These are phyloP conservation scores for Russula sp. DNA, from an alignment of 768 basidiomycete species.

Conservation along the genomic window DNA sequence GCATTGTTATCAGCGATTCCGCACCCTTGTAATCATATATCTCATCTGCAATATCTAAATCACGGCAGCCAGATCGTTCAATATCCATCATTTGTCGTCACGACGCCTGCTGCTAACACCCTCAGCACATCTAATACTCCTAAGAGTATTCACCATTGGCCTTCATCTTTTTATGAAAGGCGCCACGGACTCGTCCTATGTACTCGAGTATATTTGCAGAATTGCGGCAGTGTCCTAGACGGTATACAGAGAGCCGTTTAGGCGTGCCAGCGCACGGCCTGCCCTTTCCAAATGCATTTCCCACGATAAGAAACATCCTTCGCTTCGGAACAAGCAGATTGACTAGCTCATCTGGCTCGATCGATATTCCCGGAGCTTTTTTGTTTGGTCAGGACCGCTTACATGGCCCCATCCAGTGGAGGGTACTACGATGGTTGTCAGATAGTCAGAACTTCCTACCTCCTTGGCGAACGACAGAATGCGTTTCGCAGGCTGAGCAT, in stretches of 20 bases:
- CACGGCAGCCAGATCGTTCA: neutral
- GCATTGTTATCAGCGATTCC: neutral
- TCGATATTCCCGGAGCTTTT: conserved; percentile 77
- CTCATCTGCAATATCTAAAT: neutral
- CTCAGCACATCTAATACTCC: neutral
- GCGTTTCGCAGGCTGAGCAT: conserved; percentile 74
- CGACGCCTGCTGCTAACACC: neutral
- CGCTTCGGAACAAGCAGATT: neutral
- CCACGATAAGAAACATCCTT: neutral
- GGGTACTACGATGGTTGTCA: conserved; percentile 86
- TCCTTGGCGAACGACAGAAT: conserved; percentile 87
- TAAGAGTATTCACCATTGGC: neutral
- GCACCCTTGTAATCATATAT: neutral
- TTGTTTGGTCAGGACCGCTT: conserved; percentile 73
- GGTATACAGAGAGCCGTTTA: no score
- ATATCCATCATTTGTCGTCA: neutral
- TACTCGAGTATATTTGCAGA: no score
- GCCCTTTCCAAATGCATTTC: no score
- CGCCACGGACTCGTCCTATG: no score
- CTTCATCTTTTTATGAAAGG: neutral
- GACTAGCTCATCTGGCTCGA: conserved; percentile 34
- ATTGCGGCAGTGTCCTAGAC: no score
- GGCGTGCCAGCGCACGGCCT: no score
- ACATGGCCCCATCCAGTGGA: conserved; percentile 88
- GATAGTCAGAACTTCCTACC: conserved; percentile 84